phyloP scores from a whole-genome alignment of 2,329 filamentous ascomycete genomes.

The Botrytis aclada region DNA sequence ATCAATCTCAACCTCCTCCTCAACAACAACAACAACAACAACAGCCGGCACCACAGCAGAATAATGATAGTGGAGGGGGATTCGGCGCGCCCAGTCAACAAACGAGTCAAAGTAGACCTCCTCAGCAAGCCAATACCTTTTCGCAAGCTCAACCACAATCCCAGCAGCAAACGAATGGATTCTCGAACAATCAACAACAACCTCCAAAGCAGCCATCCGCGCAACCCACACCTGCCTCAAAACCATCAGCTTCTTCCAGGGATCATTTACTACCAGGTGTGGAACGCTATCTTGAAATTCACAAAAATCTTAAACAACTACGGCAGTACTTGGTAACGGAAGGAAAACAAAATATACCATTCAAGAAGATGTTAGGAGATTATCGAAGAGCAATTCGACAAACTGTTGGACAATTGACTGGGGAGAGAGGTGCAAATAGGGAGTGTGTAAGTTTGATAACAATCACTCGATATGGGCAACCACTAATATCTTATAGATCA shows the following conservation, averaged over 20 bases:
- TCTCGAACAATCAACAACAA: not conserved
- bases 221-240: not conserved
- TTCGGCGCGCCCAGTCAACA: not conserved
- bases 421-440: conserved; percentile 60
- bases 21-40: not conserved
- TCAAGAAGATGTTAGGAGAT: conserved; percentile 65
- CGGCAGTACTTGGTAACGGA: conserved; percentile 53
- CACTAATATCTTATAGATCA: conserved; percentile 35
- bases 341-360: conserved; percentile 50
- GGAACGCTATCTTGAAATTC: conserved; percentile 53
- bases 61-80: not conserved
- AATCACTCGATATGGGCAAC: conserved; percentile 11
- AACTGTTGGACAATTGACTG: conserved; percentile 69
- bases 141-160: not conserved
- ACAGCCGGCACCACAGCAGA: not conserved
- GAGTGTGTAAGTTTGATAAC: conserved; percentile 46
- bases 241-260: not conserved
- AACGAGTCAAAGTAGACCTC: not conserved
- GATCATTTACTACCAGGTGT: conserved; percentile 37
- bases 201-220: not conserved
- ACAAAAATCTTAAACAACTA: conserved; percentile 63
- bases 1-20: not conserved
- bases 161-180: not conserved
- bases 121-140: conserved; percentile 3
- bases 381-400: conserved; percentile 70